These are phyloP conservation scores for Graphium sp. DNA, from an alignment of 2,329 filamentous ascomycete genomes.

Conservation along the genomic window DNA sequence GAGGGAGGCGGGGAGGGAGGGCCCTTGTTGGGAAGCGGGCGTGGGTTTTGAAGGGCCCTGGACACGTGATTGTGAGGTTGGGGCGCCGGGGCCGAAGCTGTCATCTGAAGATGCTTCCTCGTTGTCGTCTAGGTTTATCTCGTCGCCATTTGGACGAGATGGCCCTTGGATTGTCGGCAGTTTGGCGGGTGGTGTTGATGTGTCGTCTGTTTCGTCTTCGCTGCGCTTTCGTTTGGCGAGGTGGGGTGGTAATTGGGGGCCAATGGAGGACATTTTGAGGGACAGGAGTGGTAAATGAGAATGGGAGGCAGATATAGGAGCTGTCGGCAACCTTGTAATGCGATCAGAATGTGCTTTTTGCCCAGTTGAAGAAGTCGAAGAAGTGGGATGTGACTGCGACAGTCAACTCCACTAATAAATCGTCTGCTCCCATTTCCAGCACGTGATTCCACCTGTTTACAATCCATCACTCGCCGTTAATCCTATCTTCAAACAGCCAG, in stretches of 20 bases:
- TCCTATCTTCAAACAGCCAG: too few relatives aligned
- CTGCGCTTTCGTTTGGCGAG: conserved; percentile 46
- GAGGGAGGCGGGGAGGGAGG: conserved; percentile 8
- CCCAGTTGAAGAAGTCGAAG: too few relatives aligned
- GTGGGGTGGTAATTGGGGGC: conserved; percentile 53
- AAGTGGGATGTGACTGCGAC: too few relatives aligned
- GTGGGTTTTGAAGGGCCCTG: conserved; percentile 9
- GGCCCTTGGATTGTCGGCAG: conserved; percentile 11
- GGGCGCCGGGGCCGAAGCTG: conserved; percentile 22
- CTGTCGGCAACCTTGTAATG: too few relatives aligned
- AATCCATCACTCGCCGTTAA: neutral
- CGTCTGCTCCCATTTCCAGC: too few relatives aligned
- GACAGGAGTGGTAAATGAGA: conserved; percentile 1
- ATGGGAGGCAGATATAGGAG: neutral
- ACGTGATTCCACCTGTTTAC: too few relatives aligned
- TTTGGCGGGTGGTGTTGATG: conserved; percentile 25
- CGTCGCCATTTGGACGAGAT: conserved; percentile 31
- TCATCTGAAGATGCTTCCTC: too few relatives aligned
- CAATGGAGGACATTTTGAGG: conserved; percentile 47
- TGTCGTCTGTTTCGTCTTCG: conserved; percentile 19
- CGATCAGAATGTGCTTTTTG: too few relatives aligned
- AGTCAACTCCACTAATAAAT: too few relatives aligned
- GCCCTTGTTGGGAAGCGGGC: too few relatives aligned
- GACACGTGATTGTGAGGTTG: conserved; percentile 6
- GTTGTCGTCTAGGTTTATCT: conserved; percentile 26